Evolutionary conservation across 202 grass and related monocot genomes (phyloP).

Genomic region (Zizania palustris): DNA sequence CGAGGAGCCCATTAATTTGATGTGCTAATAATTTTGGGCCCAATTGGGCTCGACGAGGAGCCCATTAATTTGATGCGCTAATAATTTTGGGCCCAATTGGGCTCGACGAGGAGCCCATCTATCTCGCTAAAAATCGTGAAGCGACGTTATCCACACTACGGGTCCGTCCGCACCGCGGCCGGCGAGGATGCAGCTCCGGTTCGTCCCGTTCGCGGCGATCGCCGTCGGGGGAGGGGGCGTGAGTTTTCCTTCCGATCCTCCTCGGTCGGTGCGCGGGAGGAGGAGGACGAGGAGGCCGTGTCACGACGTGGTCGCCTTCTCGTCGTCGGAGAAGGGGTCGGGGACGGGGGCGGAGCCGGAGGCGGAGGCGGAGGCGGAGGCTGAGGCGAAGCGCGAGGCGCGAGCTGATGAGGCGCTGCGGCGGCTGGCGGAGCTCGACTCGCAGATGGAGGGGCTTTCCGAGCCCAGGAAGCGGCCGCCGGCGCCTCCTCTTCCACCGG

Average conservation of each 20-base stretch:
- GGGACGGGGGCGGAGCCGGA: too few relatives aligned
- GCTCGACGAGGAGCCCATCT: too few relatives aligned
- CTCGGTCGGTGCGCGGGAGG: neutral
- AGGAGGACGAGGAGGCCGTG: neutral
- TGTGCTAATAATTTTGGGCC: too few relatives aligned
- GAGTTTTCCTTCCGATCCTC: neutral
- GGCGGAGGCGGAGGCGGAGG: too few relatives aligned
- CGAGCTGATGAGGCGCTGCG: conserved; percentile 46
- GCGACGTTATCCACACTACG: too few relatives aligned
- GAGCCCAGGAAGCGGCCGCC: conserved; percentile 49
- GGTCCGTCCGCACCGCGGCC: too few relatives aligned
- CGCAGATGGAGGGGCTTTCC: conserved; percentile 61
- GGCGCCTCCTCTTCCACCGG: conserved; percentile 28
- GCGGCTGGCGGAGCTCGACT: conserved; percentile 66
- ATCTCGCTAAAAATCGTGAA: too few relatives aligned
- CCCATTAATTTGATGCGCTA: too few relatives aligned
- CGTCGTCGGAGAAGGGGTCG: conserved; percentile 22
- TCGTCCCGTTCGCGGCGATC: conserved; percentile 34
- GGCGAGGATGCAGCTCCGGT: conserved; percentile 34
- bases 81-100: too few relatives aligned
- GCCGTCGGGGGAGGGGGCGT: conserved; percentile 22
- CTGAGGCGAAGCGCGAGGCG: neutral
- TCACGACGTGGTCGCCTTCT: conserved; percentile 6
- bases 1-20: too few relatives aligned
- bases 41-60: too few relatives aligned